Base-by-base conservation (phyloP, 768 basidiomycete species). In the Agaricus subrufescens region DNA sequence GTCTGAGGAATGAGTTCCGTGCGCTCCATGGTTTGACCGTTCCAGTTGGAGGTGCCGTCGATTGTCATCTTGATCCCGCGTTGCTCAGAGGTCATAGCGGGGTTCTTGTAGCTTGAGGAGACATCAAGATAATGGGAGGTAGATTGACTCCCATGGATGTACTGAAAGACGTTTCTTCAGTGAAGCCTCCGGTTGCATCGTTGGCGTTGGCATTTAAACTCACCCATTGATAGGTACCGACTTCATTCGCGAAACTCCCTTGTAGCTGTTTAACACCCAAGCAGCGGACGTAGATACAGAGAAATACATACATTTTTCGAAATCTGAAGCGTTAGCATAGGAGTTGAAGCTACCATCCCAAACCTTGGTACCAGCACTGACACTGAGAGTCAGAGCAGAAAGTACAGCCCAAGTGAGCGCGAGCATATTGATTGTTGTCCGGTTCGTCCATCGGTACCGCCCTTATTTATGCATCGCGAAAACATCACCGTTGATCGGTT, bases 151-250 rank as follows among this genome's bases (percentile, higher is more conserved):
- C 84, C 83, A 56, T 86, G 82, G 63, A 86, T 86, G 61, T 79
- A 79, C 77, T 74, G 40, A 4, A 38, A 9, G 26, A 30, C 26
- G 30, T 43, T 7, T 11, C 38, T 50, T 14, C 50, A 52, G 56
- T 45, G 19, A 44, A 31, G 23, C 7, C 12, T 3, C 9, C 23
- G 11, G 27, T 6, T 6, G 38, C 14, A 12, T 1, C 39, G 19
- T 12, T 0, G 10, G n/a, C 27, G 8, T 31, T 2, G 14, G 10
- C 42, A 34, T 38, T 12, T 10, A 26, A n/a, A 44, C 68, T 54
- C 62, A 79, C 78, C 80, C 83, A 85, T 73, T 84, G 82, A 64
- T 80, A 83, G 38, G 71, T 65, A 27, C 80, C 81, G 39, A 82
- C 77, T 70, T 80, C 67, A 66, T 73, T 77, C 6, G 78, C 67